A percentile compares a stretch with the other conserved stretches of the same genome.
Conservation (phyloP, 345 rosid genomes). For the Capsella bursapastoris region DNA sequence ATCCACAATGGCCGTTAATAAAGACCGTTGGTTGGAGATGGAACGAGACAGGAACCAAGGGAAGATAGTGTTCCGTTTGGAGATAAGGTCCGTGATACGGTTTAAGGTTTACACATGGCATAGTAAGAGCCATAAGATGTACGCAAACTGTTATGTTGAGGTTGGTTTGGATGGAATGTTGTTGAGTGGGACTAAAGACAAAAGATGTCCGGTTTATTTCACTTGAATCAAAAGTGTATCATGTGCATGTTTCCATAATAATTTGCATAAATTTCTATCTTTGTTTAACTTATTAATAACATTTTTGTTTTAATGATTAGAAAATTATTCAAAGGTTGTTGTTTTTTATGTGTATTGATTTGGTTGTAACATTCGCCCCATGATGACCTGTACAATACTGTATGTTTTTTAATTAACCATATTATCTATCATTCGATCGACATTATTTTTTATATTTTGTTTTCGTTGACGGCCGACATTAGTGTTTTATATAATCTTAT, state of each 20-base stretch:
- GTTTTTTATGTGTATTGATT: neutral
- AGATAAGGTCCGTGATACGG: slow-evolving; percentile 54
- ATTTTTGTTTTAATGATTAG: neutral
- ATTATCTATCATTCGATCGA: neutral
- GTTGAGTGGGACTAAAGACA: slow-evolving; percentile 51
- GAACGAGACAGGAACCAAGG: slow-evolving; percentile 61
- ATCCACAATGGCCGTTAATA: slow-evolving; percentile 59
- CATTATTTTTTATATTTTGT: neutral
- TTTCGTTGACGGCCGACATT: neutral
- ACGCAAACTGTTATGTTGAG: slow-evolving; percentile 57
- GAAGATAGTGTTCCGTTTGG: slow-evolving; percentile 64
- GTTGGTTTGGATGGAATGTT: slow-evolving; percentile 76
- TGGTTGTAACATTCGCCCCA: neutral
- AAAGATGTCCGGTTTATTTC: slow-evolving; percentile 81
- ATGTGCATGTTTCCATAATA: neutral
- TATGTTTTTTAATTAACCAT: neutral
- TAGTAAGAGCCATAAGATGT: slow-evolving; percentile 66
- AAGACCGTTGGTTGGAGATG: slow-evolving; percentile 67
- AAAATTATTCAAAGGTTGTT: neutral
- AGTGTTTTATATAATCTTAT: slow-evolving; percentile 1
- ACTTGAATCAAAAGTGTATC: slow-evolving; percentile 44
- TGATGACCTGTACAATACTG: neutral
- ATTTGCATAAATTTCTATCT: neutral
- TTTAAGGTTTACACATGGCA: slow-evolving; percentile 78
- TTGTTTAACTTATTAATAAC: neutral